Conservation (phyloP, 345 rosid genomes). For the Firmiana major region DNA sequence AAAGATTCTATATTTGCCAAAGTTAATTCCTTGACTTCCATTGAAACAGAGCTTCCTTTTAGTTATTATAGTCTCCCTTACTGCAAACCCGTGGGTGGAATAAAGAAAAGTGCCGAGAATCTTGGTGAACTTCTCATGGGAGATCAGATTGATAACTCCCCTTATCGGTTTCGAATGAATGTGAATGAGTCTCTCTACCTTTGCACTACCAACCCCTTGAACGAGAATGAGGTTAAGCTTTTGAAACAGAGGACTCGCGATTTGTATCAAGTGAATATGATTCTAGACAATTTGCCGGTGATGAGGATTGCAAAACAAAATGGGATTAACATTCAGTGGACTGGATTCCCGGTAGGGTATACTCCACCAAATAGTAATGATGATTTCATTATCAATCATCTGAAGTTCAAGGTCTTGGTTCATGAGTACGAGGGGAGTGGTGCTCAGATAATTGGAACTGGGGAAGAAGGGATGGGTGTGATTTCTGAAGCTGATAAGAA, state of each 20-base stretch:
- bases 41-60: conserved; percentile 83
- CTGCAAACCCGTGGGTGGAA: conserved; percentile 50
- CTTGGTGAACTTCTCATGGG: conserved; percentile 93
- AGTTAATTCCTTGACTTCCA: conserved; percentile 89
- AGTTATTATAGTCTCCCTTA: conserved; percentile 83
- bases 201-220: conserved; percentile 56
- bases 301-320: conserved; percentile 69
- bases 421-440: conserved; percentile 74
- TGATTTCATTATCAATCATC: conserved; percentile 77
- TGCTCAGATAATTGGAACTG: conserved; percentile 76
- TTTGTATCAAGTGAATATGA: conserved; percentile 86
- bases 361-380: conserved; percentile 62
- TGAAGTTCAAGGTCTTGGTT: conserved; percentile 68
- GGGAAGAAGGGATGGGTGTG: conserved; percentile 81
- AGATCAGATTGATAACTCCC: conserved; percentile 87
- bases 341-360: conserved; percentile 79
- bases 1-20: conserved; percentile 49
- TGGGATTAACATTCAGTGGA: conserved; percentile 75
- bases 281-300: conserved; percentile 79
- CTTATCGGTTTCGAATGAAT: conserved; percentile 70
- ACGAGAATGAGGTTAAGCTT: conserved; percentile 75
- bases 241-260: conserved; percentile 79
- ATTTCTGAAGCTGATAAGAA: conserved; percentile 71
- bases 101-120: conserved; percentile 79
- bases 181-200: conserved; percentile 64